Evolutionary conservation across 1,284 basidiomycete genomes (phyloP).

Genomic region (Moniliophthora roreri): DNA sequence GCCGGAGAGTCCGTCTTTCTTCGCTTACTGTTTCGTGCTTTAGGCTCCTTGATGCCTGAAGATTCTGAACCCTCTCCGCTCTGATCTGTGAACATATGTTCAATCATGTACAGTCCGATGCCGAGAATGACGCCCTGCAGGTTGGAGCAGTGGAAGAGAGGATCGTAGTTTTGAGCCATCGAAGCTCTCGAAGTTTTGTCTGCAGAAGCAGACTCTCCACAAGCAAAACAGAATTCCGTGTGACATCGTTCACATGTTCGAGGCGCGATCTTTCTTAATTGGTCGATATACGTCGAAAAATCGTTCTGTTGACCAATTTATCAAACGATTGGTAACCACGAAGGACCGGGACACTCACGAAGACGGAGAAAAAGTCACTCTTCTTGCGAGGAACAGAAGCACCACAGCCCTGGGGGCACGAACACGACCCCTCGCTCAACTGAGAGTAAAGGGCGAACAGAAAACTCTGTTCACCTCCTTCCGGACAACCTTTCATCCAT

Average conservation of each 20-base stretch:
- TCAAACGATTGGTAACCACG: not conserved
- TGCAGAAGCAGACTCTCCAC: slow-evolving; percentile 66
- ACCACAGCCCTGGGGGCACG: slow-evolving; percentile 76
- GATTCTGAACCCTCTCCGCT: slow-evolving; percentile 38
- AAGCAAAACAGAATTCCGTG: slow-evolving; percentile 77
- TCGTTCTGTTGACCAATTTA: slow-evolving; percentile 47
- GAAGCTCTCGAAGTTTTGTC: slow-evolving; percentile 41
- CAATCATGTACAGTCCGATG: slow-evolving; percentile 79
- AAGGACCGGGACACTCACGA: slow-evolving; percentile 55
- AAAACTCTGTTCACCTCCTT: slow-evolving; percentile 86
- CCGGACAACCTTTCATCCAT: slow-evolving; percentile 96
- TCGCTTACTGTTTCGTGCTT: slow-evolving; percentile 46
- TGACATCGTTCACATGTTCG: slow-evolving; percentile 66
- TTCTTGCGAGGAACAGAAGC: slow-evolving; percentile 56
- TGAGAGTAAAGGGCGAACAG: slow-evolving; percentile 82
- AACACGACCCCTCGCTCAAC: slow-evolving; percentile 60
- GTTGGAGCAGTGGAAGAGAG: slow-evolving; percentile 84
- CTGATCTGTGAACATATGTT: slow-evolving; percentile 66
- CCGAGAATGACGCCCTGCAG: slow-evolving; percentile 86
- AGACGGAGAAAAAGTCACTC: slow-evolving; percentile 79
- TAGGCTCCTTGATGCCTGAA: slow-evolving; percentile 27
- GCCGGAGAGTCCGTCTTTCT: slow-evolving; percentile 40
- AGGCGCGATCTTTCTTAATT: slow-evolving; percentile 58
- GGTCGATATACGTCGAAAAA: slow-evolving; percentile 68
- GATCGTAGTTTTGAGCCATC: slow-evolving; percentile 44